These are phyloP conservation scores for Eimeria zaria DNA, from an alignment of 169 alveolate genomes.

Conservation along the genomic window DNA sequence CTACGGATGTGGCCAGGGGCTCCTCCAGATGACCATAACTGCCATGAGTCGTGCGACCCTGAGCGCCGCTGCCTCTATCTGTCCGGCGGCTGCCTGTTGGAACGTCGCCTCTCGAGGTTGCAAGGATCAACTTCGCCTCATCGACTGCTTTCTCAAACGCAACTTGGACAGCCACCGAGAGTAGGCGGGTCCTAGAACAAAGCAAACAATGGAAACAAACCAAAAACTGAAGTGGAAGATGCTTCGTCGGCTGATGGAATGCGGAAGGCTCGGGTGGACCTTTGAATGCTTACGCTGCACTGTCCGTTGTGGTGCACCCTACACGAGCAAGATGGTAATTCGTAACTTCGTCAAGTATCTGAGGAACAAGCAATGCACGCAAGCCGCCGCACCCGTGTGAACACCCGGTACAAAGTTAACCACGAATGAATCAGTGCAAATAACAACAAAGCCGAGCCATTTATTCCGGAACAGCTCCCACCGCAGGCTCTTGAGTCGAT, in stretches of 20 bases:
- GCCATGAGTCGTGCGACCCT: neutral
- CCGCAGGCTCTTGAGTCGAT: conserved; percentile 47
- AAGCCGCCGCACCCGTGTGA: neutral
- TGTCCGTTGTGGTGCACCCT: conserved; percentile 66
- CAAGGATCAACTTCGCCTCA: conserved; percentile 52
- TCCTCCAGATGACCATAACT: neutral
- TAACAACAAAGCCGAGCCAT: neutral
- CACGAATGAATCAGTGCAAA: neutral
- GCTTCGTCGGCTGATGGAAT: neutral
- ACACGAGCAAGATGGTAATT: conserved; percentile 57
- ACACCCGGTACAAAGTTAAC: neutral
- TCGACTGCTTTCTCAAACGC: conserved; percentile 69
- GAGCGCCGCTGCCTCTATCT: conserved; percentile 19
- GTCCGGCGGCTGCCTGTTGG: conserved; percentile 38
- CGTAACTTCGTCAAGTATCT: conserved; percentile 46
- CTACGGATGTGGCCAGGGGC: neutral
- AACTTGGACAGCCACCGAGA: conserved; percentile 74
- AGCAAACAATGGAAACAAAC: neutral
- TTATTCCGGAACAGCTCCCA: neutral
- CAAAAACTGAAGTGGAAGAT: neutral
- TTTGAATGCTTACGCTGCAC: conserved; percentile 50
- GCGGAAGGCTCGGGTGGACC: neutral
- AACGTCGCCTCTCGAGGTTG: conserved; percentile 41
- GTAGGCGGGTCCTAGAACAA: conserved; percentile 48
- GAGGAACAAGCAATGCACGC: neutral